Evolutionary conservation across 2,329 filamentous ascomycete species (phyloP), one percentile per base, ranked within the genome.

Genomic region (Mycosphaerella arachidis): DNA sequence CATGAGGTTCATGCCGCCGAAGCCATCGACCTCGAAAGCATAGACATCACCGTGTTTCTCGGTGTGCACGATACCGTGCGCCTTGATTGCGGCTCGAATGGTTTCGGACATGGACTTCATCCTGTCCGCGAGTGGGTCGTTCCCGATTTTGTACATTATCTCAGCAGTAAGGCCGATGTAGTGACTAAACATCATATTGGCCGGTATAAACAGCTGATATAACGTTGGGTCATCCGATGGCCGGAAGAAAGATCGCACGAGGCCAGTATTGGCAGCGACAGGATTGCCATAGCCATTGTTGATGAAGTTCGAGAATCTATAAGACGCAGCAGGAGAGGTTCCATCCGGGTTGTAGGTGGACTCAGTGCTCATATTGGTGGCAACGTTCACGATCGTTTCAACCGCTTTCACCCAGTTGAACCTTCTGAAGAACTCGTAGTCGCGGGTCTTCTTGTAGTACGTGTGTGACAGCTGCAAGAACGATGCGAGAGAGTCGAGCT

Each of bases 111-210:
- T 58, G 1, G 52, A 40, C 30, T 57, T 56, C 62, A 64, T 64
- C n/a, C 50, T 45, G 9, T 45, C 46, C 13, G 57, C 60, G n/a
- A 60, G 55, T 78, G 63, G 73, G 16, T 58, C 46, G 18, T 51
- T 40, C 3, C 57, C 60, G 6, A 62, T 33, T 48, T 60, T 56
- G 16, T 60, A 35, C 46, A 55, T 57, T 18, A 86, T 84, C 7
- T 76, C 70, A 16, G 78, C 76, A 0, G 81, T 75, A 0, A 79
- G 76, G 12, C 77, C 75, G 4, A 91, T 79, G 66, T 85, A 88
- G 27, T 81, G 77, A 33, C 85, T 80, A 65, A 91, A 86, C 86
- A 90, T 89, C 87, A 91, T 91, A 53, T 81, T 82, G 51, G 76
- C 71, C 0, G 78, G 78, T 16, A 80, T 76, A 68, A 77, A 78